Percentiles rank a stretch among this genome's conserved stretches.
Conservation (phyloP, 805 yeast genomes). For the Ogataea paraovalis region DNA sequence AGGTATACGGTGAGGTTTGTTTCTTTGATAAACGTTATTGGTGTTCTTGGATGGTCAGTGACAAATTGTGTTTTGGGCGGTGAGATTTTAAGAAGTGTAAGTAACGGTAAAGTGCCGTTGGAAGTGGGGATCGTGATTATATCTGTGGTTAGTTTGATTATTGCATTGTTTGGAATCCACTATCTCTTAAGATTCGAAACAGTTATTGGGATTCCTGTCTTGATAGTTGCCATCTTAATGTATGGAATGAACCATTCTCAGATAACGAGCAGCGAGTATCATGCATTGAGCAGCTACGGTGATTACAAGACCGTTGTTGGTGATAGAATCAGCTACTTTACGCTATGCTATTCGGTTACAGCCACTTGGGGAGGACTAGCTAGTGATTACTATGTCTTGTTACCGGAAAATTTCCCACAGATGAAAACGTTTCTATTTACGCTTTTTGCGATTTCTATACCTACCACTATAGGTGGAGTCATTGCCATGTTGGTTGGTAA, state of each 20-base stretch:
- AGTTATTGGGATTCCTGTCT: constrained; percentile 62
- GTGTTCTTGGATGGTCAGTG: constrained; percentile 90
- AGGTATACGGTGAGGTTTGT: constrained; percentile 81
- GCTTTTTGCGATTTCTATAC: constrained; percentile 60
- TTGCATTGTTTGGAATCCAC: constrained; percentile 76
- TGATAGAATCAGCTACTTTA: constrained; percentile 67
- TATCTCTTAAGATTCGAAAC: constrained; percentile 67
- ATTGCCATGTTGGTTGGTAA: constrained; percentile 69
- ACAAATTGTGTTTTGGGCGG: constrained; percentile 90
- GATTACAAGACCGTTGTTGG: constrained; percentile 49
- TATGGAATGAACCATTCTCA: constrained; percentile 55
- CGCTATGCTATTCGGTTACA: constrained; percentile 72
- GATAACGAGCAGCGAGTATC: constrained; percentile 30
- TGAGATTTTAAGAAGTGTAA: constrained; percentile 65
- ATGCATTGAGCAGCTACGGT: constrained; percentile 34
- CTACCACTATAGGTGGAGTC: constrained; percentile 73
- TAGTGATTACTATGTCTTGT: constrained; percentile 75
- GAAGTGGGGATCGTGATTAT: constrained; percentile 74
- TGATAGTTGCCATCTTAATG: constrained; percentile 60
- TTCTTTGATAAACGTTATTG: constrained; percentile 65
- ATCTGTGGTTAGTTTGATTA: constrained; percentile 55
- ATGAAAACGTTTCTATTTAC: constrained; percentile 54
- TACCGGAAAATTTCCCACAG: constrained; percentile 68
- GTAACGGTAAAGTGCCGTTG: constrained; percentile 62
- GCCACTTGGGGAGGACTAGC: constrained; percentile 90